Base-by-base conservation (phyloP, 129 eudicot genomes). In the Artemisia tridentata region DNA sequence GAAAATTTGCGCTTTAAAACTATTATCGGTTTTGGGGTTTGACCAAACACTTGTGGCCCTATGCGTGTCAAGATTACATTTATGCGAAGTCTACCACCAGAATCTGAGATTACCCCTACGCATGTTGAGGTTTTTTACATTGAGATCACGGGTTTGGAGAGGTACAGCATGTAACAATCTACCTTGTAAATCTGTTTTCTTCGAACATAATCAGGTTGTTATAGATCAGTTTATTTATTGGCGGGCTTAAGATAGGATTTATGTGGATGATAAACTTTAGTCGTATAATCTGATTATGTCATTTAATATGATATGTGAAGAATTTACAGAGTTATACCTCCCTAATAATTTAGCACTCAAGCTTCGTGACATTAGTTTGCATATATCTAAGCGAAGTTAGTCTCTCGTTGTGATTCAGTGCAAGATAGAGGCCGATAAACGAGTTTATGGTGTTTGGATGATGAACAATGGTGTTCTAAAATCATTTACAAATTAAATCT, bases 401-500 rank as follows among this genome's bases (percentile, higher is more conserved):
- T n/a, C 21, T 15, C 57, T 52, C 6, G 57, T 34, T 29, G 12
- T 61, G 66, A 16, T 61, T 17, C n/a, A 59, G 12, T n/a, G 7
- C 18, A 4, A 10, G 11, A n/a, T 2, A 15, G 57, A n/a, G 21
- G 55, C 55, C 55, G 4, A 50, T 53, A 55, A 2, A 16, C 61
- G 3, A 55, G 2, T 12, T 63, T 31, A 8, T 34, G 13, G 13
- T 38, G 27, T n/a, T 14, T 63, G 49, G 68, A 34, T 63, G 20
- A 29, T 63, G 84, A 57, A 79, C 63, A 70, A 84, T 60, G 82
- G 80, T 68, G 23, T 1, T 38, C 14, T 51, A 31, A n/a, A 34
- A 8, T 34, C 23, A 23, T 63, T 63, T 63, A 63, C 69, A 5
- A 73, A n/a, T n/a, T n/a, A n/a, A n/a, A 68, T 54, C 48, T 79